Percentiles rank a stretch among this genome's conserved stretches.
Evolutionary conservation across 805 yeast species (phyloP).

Genomic region (Sungouiozyma ichnusensis): DNA sequence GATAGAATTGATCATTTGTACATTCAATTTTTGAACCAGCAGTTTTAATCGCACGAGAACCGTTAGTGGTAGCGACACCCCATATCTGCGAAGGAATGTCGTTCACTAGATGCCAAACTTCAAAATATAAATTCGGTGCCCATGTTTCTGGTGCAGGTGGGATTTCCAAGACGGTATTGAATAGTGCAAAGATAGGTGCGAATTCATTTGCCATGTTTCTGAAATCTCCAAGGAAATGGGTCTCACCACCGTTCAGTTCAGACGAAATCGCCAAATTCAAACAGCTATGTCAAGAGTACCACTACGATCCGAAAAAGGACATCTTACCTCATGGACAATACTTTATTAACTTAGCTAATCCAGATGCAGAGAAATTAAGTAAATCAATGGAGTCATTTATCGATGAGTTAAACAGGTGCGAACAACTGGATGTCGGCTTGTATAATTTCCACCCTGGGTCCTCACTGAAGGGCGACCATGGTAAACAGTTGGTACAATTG

Average conservation of each 20-base stretch:
- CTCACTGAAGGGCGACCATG: constrained; percentile 60
- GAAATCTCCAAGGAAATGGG: constrained; percentile 88
- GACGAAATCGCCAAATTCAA: constrained; percentile 62
- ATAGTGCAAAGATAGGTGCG: constrained; percentile 44
- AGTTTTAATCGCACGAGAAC: too few relatives aligned
- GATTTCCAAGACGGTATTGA: constrained; percentile 52
- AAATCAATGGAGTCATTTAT: constrained; percentile 69
- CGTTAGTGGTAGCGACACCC: too few relatives aligned
- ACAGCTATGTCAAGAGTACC: constrained; percentile 46
- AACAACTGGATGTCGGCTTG: constrained; percentile 67
- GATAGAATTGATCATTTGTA: constrained; percentile 63
- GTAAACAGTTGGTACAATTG: constrained; percentile 50
- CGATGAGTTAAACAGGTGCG: constrained; percentile 85
- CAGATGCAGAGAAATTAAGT: constrained; percentile 66
- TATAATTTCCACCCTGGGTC: constrained; percentile 96
- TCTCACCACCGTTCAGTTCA: constrained; percentile 59
- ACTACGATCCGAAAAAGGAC: constrained; percentile 67
- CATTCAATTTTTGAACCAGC: constrained; percentile 60
- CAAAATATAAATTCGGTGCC: constrained; percentile 66
- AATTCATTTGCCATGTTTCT: constrained; percentile 85
- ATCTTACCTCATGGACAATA: constrained; percentile 92
- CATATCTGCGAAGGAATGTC: too few relatives aligned
- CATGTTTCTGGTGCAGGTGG: constrained; percentile 84
- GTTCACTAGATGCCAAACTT: constrained; percentile 35
- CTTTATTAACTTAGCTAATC: constrained; percentile 85